phyloP scores from a whole-genome alignment of 768 basidiomycete species.

The Russula sp. region DNA sequence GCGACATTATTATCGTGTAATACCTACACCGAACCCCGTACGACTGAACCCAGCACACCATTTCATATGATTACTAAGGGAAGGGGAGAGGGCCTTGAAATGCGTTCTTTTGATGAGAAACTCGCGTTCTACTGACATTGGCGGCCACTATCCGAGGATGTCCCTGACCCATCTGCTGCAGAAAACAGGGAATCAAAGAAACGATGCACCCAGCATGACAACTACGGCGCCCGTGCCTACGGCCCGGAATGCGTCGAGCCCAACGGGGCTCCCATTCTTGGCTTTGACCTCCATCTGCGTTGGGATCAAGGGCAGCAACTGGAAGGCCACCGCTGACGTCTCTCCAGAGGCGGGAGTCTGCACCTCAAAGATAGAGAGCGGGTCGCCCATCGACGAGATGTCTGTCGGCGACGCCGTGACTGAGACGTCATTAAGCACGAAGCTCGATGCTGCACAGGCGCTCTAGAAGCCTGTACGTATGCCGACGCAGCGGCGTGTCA shows the following conservation, averaged over 20 bases:
- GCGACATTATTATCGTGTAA: too few species aligned
- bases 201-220: neutral
- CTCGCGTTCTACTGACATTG: neutral
- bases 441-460: neutral
- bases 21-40: too few species aligned
- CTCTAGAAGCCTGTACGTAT: neutral
- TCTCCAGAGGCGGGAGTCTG: neutral
- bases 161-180: neutral
- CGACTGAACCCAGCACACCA: too few species aligned
- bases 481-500: neutral
- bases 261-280: neutral
- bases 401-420: conserved; percentile 6
- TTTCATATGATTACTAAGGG: too few species aligned
- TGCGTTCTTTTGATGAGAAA: neutral
- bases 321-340: neutral
- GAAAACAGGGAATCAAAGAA: neutral
- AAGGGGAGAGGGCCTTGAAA: neutral
- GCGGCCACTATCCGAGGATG: neutral
- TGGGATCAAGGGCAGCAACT: neutral
- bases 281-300: neutral
- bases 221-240: neutral
- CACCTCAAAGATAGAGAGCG: neutral
- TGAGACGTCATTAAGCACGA: neutral
- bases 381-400: neutral
- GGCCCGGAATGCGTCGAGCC: neutral